A percentile compares a stretch with the other conserved stretches of the same genome.
Evolutionary conservation across 192 early-diverging fungal species (phyloP).

Genomic region (Coemansia javaensis): DNA sequence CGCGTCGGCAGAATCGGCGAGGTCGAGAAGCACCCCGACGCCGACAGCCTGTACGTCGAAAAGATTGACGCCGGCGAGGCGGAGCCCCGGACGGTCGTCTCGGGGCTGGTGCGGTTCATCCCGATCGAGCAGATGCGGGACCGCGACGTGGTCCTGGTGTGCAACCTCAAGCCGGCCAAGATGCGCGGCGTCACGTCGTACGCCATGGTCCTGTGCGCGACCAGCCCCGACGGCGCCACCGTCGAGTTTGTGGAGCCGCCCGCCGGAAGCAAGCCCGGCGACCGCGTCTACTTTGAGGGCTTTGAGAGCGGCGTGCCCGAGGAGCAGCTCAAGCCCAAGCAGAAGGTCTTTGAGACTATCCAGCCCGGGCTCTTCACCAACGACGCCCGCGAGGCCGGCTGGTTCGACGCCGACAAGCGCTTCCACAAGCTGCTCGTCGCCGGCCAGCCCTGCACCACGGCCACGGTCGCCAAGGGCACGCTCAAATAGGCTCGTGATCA

Average conservation of each 20-base stretch:
- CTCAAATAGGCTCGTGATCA: conserved; percentile 69
- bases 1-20: conserved; percentile 84
- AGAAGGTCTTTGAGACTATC: conserved; percentile 96
- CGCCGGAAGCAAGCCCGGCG: conserved; percentile 78
- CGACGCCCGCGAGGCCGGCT: conserved; percentile 62
- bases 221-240: conserved; percentile 71
- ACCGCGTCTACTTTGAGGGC: conserved; percentile 86
- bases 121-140: conserved; percentile 83
- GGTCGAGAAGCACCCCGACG: conserved; percentile 88
- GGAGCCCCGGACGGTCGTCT: conserved; percentile 80
- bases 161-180: conserved; percentile 91
- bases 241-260: conserved; percentile 93
- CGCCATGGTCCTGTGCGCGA: conserved; percentile 95
- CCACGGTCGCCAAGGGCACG: conserved; percentile 60
- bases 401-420: conserved; percentile 50
- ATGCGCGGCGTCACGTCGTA: conserved; percentile 94
- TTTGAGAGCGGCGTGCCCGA: conserved; percentile 81
- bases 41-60: conserved; percentile 95
- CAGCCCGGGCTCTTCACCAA: conserved; percentile 81
- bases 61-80: conserved; percentile 87
- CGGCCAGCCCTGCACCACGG: conserved; percentile 54
- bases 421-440: conserved; percentile 50
- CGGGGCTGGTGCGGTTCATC: conserved; percentile 88
- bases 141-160: conserved; percentile 67
- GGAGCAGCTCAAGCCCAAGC: conserved; percentile 91